Conservation (phyloP, 768 basidiomycete species). For the Macrocybe gigantea region DNA sequence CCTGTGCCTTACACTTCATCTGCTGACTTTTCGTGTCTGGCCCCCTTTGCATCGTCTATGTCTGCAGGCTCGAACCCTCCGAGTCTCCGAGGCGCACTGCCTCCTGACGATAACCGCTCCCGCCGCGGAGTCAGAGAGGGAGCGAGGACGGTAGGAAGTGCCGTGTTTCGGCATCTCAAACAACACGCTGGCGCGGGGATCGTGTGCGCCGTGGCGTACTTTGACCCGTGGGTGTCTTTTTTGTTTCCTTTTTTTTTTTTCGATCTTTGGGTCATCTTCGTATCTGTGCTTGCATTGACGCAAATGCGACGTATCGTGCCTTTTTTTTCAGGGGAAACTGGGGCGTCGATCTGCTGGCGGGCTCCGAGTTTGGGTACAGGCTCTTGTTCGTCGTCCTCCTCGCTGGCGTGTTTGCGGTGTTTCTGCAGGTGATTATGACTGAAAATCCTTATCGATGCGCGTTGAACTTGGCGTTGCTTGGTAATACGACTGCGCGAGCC, state of each 20-base stretch:
- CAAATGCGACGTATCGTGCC: neutral
- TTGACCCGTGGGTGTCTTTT: constrained; percentile 66
- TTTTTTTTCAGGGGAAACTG: constrained; percentile 62
- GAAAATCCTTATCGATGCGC: neutral
- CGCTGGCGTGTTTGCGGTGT: constrained; percentile 76
- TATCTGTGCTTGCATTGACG: too few relatives aligned
- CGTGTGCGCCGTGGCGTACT: constrained; percentile 84
- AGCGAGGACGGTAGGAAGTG: constrained; percentile 23
- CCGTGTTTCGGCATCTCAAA: constrained; percentile 43
- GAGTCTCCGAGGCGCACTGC: neutral
- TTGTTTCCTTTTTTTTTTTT: neutral
- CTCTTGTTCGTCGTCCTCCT: constrained; percentile 83
- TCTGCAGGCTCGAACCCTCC: too few relatives aligned
- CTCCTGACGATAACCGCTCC: neutral
- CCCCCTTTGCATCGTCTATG: too few relatives aligned
- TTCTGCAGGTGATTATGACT: constrained; percentile 57
- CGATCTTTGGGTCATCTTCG: too few relatives aligned
- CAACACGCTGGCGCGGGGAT: constrained; percentile 80
- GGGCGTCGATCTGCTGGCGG: constrained; percentile 87
- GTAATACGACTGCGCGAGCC: neutral
- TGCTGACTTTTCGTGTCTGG: too few relatives aligned
- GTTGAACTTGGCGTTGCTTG: too few relatives aligned
- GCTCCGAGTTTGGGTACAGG: constrained; percentile 79
- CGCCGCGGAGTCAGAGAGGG: constrained; percentile 12
- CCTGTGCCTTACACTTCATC: too few relatives aligned